Evolutionary conservation across 805 yeast species (phyloP), one percentile per base, ranked within the genome.

Genomic region (Hyphopichia homilentoma): DNA sequence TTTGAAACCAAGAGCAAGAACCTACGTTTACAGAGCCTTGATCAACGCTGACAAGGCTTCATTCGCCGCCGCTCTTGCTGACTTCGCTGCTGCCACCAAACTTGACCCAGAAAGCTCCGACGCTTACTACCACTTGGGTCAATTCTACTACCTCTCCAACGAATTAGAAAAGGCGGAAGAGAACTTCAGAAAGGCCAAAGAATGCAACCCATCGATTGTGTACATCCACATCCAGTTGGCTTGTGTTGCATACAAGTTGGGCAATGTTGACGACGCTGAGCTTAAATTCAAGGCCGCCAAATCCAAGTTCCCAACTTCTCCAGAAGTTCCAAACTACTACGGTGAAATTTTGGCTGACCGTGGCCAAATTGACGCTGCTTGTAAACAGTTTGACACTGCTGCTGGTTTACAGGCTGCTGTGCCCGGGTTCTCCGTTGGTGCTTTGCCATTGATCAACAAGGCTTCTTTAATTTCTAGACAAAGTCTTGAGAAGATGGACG

Each of bases 241-340:
- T 22, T 93, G 96, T 60, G 77, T 89, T 48, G 77, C 84, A 41
- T 89, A 89, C 75, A 84, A 88, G 68, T 75, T 76, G 55, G 85
- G 84, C 33, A 65, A 74, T 27, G 57, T 68, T 33, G 71, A 65
- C 22, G 76, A 70, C 32, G 79, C 90, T 45, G 81, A 77, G 54
- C 70, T 73, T 43, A 63, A 73, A 38, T 87, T 87, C 63, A 71
- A 74, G 40, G 79, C 73, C 39, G 87, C 90, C 22, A 78, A 75
- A 52, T 68, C 72, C 57, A 73, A 73, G 57, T 86, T 86, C 76
- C 89, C 96, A 47, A 75, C 89, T 16, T 75, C 84, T 33, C 86
- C 97, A 35, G 96, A 87, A 60, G 83, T 88, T 48, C 95, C 93
- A 67, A 89, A 87, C 69, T 93, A 88, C 64, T 88, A 81, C 55